phyloP scores from a whole-genome alignment of 2,329 filamentous ascomycete genomes.

The Trichoderma harzianum region DNA sequence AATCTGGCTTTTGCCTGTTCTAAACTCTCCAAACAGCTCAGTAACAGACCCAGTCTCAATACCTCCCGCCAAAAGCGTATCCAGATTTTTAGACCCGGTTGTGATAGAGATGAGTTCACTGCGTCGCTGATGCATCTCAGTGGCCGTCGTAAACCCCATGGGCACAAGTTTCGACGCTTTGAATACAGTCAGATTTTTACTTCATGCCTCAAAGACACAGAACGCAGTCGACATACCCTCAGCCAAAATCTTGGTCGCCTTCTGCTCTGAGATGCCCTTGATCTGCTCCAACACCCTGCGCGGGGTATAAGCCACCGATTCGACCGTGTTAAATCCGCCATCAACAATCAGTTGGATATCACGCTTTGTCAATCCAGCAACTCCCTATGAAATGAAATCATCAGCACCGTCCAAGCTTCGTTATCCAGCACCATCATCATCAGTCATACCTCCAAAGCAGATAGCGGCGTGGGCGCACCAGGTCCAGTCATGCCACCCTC shows the following conservation, averaged over 20 bases:
- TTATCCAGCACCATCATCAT: neutral
- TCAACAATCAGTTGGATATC: constrained; percentile 93
- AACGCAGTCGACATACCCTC: constrained; percentile 62
- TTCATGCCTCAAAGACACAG: neutral
- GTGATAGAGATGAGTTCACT: constrained; percentile 98
- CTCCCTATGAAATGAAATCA: constrained; percentile 55
- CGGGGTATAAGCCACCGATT: constrained; percentile 90
- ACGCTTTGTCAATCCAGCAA: constrained; percentile 85
- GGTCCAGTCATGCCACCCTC: constrained; percentile 74
- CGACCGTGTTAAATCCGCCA: constrained; percentile 91
- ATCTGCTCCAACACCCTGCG: constrained; percentile 84
- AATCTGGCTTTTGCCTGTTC: constrained; percentile 97
- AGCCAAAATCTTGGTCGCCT: constrained; percentile 83
- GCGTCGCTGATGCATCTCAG: constrained; percentile 95
- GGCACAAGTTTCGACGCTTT: constrained; percentile 91
- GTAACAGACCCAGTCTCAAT: constrained; percentile 97
- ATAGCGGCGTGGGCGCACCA: constrained; percentile 87
- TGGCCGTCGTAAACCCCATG: constrained; percentile 98
- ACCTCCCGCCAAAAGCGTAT: constrained; percentile 89
- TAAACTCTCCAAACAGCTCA: constrained; percentile 96
- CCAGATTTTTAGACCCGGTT: constrained; percentile 94
- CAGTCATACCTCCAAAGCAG: constrained; percentile 74
- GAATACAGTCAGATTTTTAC: neutral
- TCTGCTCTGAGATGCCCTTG: constrained; percentile 97
- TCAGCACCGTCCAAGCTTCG: neutral